Conservation (phyloP, 2,329 filamentous ascomycete species). For the Helotiales sp. region DNA sequence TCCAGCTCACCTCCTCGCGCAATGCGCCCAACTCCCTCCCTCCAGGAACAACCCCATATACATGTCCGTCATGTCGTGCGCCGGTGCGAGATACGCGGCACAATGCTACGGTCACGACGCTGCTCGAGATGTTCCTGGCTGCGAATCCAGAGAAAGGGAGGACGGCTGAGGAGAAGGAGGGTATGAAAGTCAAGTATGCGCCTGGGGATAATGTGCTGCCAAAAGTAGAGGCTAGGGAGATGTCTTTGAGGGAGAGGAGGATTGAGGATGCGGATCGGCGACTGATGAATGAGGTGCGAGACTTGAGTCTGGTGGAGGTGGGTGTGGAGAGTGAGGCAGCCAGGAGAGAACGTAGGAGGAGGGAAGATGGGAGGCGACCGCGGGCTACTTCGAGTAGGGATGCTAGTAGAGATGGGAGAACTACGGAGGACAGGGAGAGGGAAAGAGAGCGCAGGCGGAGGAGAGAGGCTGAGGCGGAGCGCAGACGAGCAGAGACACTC, state of each 20-base stretch:
- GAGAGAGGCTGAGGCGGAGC: constrained; percentile 43
- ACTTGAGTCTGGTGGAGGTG: constrained; percentile 61
- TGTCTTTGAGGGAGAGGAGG: constrained; percentile 57
- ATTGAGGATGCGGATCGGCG: constrained; percentile 50
- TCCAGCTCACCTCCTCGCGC: constrained; percentile 55
- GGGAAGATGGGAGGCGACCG: constrained; percentile 37
- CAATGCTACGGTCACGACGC: constrained; percentile 87
- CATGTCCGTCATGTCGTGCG: constrained; percentile 91
- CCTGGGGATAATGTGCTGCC: constrained; percentile 83
- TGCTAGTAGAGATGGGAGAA: constrained; percentile 37
- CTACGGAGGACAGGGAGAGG: constrained; percentile 37
- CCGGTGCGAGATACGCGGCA: constrained; percentile 84
- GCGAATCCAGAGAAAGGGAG: constrained; percentile 79
- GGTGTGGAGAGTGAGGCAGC: constrained; percentile 51
- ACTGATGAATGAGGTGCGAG: constrained; percentile 39
- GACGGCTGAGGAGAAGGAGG: constrained; percentile 73
- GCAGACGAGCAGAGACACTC: constrained; percentile 37
- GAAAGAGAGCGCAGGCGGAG: constrained; percentile 39
- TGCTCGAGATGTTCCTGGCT: constrained; percentile 85
- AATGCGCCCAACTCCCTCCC: constrained; percentile 35
- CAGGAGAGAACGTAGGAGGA: constrained; percentile 40
- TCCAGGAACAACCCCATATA: constrained; percentile 60
- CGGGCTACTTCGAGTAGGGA: constrained; percentile 44
- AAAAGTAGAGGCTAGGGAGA: constrained; percentile 56
- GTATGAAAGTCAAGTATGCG: constrained; percentile 76